These are phyloP conservation scores for Penicillium samsonianum DNA, from an alignment of 495 filamentous ascomycete species.

Conservation along the genomic window DNA sequence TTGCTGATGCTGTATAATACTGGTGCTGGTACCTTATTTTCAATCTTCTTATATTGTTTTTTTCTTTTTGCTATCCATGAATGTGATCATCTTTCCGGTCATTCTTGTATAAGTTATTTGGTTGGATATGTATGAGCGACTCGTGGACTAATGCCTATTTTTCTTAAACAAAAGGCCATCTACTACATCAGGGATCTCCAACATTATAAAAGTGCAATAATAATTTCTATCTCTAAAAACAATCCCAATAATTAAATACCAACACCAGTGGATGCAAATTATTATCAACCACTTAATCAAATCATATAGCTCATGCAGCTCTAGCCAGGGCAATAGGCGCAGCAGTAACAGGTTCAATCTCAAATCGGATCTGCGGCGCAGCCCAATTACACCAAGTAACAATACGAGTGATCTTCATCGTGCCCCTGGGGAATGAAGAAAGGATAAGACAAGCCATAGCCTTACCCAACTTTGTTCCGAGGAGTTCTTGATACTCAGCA, in stretches of 20 bases:
- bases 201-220: not conserved
- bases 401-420: not conserved
- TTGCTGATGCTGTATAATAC: conserved; percentile 35
- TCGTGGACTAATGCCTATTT: no score
- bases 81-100: not conserved
- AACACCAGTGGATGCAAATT: not conserved
- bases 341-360: not conserved
- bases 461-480: not conserved
- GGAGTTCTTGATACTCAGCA: not conserved
- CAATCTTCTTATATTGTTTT: not conserved
- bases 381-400: not conserved
- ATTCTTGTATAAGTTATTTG: not conserved
- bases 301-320: not conserved
- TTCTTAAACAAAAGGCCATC: no score
- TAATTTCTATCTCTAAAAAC: not conserved
- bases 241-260: not conserved
- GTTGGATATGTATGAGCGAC: not conserved
- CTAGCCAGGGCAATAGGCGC: not conserved
- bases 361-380: not conserved
- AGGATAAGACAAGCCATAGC: not conserved
- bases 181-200: not conserved
- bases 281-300: not conserved
- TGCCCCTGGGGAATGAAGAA: not conserved
- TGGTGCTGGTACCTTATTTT: not conserved
- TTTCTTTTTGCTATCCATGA: not conserved